phyloP scores from a whole-genome alignment of 2,329 filamentous ascomycete genomes.

The Gnomoniopsis sp. region DNA sequence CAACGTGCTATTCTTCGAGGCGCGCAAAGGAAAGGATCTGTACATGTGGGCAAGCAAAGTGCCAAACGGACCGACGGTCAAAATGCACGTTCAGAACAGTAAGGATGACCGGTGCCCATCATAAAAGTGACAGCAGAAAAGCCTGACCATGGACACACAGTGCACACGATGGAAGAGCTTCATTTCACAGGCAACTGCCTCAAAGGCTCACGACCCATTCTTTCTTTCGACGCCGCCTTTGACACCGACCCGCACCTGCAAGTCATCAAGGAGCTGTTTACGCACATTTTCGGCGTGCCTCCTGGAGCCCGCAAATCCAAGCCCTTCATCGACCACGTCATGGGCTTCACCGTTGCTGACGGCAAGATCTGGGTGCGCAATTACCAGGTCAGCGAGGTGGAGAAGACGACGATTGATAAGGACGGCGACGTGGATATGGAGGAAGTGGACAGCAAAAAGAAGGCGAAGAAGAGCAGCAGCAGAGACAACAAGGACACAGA shows the following conservation, averaged over 20 bases:
- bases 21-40: conserved; percentile 87
- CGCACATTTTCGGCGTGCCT: conserved; percentile 88
- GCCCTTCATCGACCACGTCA: conserved; percentile 93
- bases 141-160: conserved; percentile 31
- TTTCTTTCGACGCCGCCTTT: conserved; percentile 89
- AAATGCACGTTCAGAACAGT: conserved; percentile 75
- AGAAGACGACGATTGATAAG: conserved; percentile 46
- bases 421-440: conserved; percentile 41
- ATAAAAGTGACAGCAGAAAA: background rate
- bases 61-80: conserved; percentile 66
- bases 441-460: conserved; percentile 28
- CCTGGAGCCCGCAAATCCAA: conserved; percentile 85
- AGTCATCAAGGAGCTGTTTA: conserved; percentile 85
- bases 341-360: conserved; percentile 86
- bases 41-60: conserved; percentile 93
- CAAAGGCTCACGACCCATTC: conserved; percentile 84
- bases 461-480: conserved; percentile 37
- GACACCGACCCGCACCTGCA: conserved; percentile 75
- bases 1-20: conserved; percentile 91
- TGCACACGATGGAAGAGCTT: conserved; percentile 95
- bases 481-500: conserved; percentile 60
- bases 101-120: conserved; percentile 31
- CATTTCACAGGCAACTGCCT: conserved; percentile 97
- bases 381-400: conserved; percentile 87
- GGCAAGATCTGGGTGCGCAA: conserved; percentile 95